phyloP scores from a whole-genome alignment of 2,329 filamentous ascomycete species.

The Pseudogymnoascus sp. region DNA sequence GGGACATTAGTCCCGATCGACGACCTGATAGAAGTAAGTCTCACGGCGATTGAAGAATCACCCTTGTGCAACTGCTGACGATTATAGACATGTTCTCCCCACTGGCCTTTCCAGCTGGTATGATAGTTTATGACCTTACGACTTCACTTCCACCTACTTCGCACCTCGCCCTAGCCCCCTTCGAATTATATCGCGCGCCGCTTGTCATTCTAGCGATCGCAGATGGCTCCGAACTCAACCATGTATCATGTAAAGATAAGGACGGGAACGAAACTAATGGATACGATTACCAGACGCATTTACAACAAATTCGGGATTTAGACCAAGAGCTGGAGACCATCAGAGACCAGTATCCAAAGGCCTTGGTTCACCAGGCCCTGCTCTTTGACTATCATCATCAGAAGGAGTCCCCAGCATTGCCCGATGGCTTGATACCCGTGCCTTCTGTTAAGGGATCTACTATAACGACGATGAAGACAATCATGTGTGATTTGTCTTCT shows the following conservation, averaged over 20 bases:
- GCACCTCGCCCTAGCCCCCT: slow-evolving; percentile 73
- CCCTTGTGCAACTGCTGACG: slow-evolving; percentile 3
- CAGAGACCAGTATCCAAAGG: slow-evolving; percentile 64
- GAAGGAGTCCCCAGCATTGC: slow-evolving; percentile 43
- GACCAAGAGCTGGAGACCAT: slow-evolving; percentile 63
- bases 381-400: slow-evolving; percentile 64
- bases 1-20: slow-evolving; percentile 78
- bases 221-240: slow-evolving; percentile 64
- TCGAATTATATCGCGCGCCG: slow-evolving; percentile 83
- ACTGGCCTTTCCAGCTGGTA: slow-evolving; percentile 74
- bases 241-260: slow-evolving; percentile 46
- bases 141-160: slow-evolving; percentile 72
- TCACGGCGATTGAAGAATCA: background rate
- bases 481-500: slow-evolving; percentile 72
- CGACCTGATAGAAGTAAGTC: slow-evolving; percentile 75
- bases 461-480: slow-evolving; percentile 71
- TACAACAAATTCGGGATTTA: slow-evolving; percentile 50
- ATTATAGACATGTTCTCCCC: slow-evolving; percentile 83
- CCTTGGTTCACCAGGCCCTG: slow-evolving; percentile 68
- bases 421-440: slow-evolving; percentile 62
- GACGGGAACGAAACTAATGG: slow-evolving; percentile 47
- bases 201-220: slow-evolving; percentile 77
- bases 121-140: slow-evolving; percentile 80
- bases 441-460: slow-evolving; percentile 61
- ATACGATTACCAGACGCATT: slow-evolving; percentile 37